Evolutionary conservation across 441 rosid genomes (phyloP), one percentile per base, ranked within the genome.

Genomic region (Gossypium trilobum): DNA sequence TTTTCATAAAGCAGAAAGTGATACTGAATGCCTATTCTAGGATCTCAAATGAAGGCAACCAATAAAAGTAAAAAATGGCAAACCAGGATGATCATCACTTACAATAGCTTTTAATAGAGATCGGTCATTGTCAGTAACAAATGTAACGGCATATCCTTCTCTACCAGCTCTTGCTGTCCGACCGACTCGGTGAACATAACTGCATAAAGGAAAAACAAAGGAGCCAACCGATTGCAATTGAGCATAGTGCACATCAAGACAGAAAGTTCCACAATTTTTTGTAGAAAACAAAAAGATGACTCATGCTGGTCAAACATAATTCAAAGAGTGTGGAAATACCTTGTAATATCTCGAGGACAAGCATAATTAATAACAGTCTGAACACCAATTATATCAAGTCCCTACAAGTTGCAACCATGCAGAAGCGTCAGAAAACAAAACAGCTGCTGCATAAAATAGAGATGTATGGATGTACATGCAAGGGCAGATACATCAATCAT

Each of bases 101-200:
- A 92, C 99, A 82, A 95, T 93, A 79, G 95, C 85, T 91, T 93
- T 95, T 74, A 93, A 78, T 63, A 95, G 92, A 72, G 99, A 87
- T 16, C 96, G 89, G 70, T 95, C 98, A 80, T 81, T 90, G 78
- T 95, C 99, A 31, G 98, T 89, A 78, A 93, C 81, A 78, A 95
- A 90, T 27, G 98, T 95, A 73, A 95, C 98, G 59, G 99, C 99
- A 79, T 87, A 95, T 75, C 99, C 98, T 84, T 91, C 89, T 81
- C 95, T 89, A 13, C 99, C 98, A 74, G 97, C 99, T 89, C 98
- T 87, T 65, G 98, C 98, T 57, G 97, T 93, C 67, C 97, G 91
- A 73, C 98, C 98, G 9, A 95, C 99, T 79, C 97, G 87, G 80
- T 95, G 99, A 79, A 91, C 86, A 73, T 95, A 93, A 78, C 99